Percentiles rank a stretch among this genome's conserved stretches.
Conservation (phyloP, 1,284 basidiomycete species). For the Irpex sp. region DNA sequence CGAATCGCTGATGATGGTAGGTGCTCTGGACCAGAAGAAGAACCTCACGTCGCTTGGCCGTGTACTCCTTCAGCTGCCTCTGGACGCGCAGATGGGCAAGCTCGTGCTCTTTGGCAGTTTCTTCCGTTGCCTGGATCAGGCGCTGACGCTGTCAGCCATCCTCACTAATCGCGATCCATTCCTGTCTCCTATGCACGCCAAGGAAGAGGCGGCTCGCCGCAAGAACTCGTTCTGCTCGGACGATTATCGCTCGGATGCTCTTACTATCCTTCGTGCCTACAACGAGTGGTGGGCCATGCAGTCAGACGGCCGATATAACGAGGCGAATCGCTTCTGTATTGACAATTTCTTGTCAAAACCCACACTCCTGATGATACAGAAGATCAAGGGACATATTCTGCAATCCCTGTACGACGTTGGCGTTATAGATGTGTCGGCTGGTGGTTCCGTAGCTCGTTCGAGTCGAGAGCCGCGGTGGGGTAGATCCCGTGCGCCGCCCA, state of each 20-base stretch:
- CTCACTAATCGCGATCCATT: conserved; percentile 91
- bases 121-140: conserved; percentile 91
- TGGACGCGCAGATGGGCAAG: conserved; percentile 89
- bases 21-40: conserved; percentile 79
- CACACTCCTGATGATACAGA: conserved; percentile 80
- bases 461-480: neutral
- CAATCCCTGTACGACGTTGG: conserved; percentile 79
- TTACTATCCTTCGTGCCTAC: conserved; percentile 82
- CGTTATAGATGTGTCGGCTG: conserved; percentile 76
- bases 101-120: conserved; percentile 89
- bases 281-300: conserved; percentile 80
- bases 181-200: conserved; percentile 74
- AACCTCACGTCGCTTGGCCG: conserved; percentile 86
- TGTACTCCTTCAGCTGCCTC: conserved; percentile 86
- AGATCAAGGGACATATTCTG: conserved; percentile 81
- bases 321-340: conserved; percentile 75
- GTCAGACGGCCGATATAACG: conserved; percentile 53
- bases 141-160: conserved; percentile 87
- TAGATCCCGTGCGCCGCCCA: conserved; percentile 9
- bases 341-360: conserved; percentile 91
- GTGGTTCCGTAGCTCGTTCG: conserved; percentile 36
- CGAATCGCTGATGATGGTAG: conserved; percentile 80
- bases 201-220: conserved; percentile 58
- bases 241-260: conserved; percentile 82
- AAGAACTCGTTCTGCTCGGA: conserved; percentile 82